Base-by-base conservation (phyloP, 805 yeast genomes). In the Pichia paraexigua region DNA sequence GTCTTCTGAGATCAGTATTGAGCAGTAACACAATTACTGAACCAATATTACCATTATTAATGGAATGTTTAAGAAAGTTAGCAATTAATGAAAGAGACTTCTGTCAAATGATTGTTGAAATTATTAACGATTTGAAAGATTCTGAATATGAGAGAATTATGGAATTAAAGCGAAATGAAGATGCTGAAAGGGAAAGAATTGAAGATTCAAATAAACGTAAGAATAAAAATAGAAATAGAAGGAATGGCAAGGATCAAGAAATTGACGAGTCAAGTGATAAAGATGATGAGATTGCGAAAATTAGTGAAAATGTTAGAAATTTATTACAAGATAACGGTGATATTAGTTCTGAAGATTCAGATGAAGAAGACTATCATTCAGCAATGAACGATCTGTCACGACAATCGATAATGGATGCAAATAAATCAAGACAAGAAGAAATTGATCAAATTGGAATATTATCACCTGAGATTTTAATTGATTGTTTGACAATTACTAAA, bases 51-150 rank as follows among this genome's bases (percentile, higher is more conserved):
- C 75, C 76, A 40, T 72, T 78, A 13, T 75, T 87, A 3, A 74
- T 87, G 55, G 73, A 78, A 47, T 87, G 90, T 2, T 74, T 91
- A 56, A 75, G 81, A 40, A 83, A 79, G 56, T 68, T 87, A 12
- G 85, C 96, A 1, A 79, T 84, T 21, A 86, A 78, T 63, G 96
- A 89, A 60, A 78, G 83, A 50, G 96, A 92, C 70, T 91, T 91
- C 63, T 79, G 87, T 25, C 80, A 87, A 39, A 84, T 89, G 80
- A 76, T 86, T 20, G 79, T 85, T n/a, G 97, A 92, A 71, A 79
- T 89, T 18, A 82, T 90, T 40, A 82, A 88, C 42, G 97, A 91
- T 71, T 74, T 91, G 47, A 78, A 88, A 63, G 97, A 90, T 64
- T 75, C 82, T 10, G 77, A 74, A 30, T 63, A 69, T 42, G 77